Evolutionary conservation across 73 alveolate species (phyloP).

Genomic region (Tetrahymena malaccensis): DNA sequence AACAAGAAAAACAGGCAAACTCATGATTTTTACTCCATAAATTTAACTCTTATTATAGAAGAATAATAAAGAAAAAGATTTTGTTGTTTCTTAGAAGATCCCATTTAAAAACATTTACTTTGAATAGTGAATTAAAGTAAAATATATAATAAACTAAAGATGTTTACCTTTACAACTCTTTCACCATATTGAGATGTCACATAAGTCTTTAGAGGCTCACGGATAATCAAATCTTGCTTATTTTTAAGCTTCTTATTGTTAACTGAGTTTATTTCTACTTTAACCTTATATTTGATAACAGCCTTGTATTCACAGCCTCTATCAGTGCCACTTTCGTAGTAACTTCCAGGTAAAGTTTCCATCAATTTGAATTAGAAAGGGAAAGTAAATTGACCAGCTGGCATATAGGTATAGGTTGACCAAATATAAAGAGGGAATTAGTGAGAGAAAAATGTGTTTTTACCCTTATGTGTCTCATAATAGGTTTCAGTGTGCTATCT

Average conservation of each 20-base stretch:
- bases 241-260: constrained; percentile 7
- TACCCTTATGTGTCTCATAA: not conserved
- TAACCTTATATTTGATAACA: constrained; percentile 6
- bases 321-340: constrained; percentile 17
- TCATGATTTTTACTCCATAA: no score
- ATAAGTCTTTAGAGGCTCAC: constrained; percentile 26
- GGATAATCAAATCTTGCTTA: not conserved
- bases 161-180: constrained; percentile 22
- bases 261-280: constrained; percentile 16
- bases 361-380: not conserved
- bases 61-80: no score
- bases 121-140: not conserved
- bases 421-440: not conserved
- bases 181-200: constrained; percentile 11
- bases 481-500: not conserved
- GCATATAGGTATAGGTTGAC: not conserved
- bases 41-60: no score
- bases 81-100: not conserved
- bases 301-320: constrained; percentile 16
- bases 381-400: not conserved
- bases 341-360: constrained; percentile 19
- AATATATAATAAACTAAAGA: not conserved
- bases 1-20: no score
- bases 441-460: not conserved
- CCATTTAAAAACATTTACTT: not conserved